Percentiles rank a stretch among this genome's conserved stretches.
Evolutionary conservation across 2,329 filamentous ascomycete species (phyloP).

Genomic region (Neopestalotiopsis sp.): DNA sequence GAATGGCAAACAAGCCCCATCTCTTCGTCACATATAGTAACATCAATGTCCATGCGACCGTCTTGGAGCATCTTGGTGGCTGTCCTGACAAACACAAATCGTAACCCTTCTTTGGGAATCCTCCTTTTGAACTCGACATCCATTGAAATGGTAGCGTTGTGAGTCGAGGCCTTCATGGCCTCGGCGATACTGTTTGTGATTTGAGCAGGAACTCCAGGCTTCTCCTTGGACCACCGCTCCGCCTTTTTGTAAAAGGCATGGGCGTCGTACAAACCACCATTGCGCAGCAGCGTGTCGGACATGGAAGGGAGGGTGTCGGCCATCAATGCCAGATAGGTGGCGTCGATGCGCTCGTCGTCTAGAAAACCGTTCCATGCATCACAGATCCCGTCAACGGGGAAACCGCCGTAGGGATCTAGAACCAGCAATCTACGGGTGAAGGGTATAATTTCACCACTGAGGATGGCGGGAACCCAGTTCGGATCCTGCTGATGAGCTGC

Average conservation of each 20-base stretch:
- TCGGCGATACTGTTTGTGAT: slow-evolving; percentile 24
- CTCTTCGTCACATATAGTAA: slow-evolving; percentile 23
- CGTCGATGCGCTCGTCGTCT: slow-evolving; percentile 27
- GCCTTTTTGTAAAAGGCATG: slow-evolving; percentile 18
- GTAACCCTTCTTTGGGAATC: slow-evolving; percentile 27
- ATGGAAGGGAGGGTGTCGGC: slow-evolving; percentile 32
- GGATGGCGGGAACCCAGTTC: slow-evolving; percentile 28
- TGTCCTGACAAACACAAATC: slow-evolving; percentile 28
- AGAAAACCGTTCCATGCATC: slow-evolving; percentile 31
- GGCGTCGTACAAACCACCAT: slow-evolving; percentile 31
- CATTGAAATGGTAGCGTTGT: slow-evolving; percentile 28
- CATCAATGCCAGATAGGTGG: slow-evolving; percentile 31
- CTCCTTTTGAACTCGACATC: slow-evolving; percentile 34
- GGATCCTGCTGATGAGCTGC: slow-evolving; percentile 23
- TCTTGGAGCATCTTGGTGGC: slow-evolving; percentile 25
- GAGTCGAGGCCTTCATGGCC: slow-evolving; percentile 21
- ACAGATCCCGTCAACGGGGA: slow-evolving; percentile 24
- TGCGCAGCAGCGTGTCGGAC: slow-evolving; percentile 33
- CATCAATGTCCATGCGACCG: slow-evolving; percentile 26
- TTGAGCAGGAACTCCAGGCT: slow-evolving; percentile 28
- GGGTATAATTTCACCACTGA: slow-evolving; percentile 29
- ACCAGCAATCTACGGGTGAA: slow-evolving; percentile 23
- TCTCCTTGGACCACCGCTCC: slow-evolving; percentile 26
- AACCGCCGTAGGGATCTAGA: slow-evolving; percentile 29
- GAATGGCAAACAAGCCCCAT: slow-evolving; percentile 22